Conservation (phyloP, 2,329 filamentous ascomycete genomes). For the Xylaria sp. region DNA sequence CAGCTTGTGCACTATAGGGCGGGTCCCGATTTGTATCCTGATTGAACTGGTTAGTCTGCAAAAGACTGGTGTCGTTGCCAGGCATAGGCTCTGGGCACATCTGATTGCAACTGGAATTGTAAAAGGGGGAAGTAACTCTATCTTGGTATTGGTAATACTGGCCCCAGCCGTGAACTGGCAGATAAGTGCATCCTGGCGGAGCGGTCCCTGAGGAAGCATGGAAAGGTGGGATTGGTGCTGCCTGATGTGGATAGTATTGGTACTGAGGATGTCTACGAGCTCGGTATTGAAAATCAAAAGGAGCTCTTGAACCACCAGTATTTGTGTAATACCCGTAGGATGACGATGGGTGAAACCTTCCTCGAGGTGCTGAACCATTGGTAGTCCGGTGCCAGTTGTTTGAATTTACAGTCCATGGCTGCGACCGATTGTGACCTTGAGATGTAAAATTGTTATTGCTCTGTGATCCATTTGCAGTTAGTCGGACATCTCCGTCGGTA, state of each 20-base stretch:
- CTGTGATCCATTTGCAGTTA: neutral
- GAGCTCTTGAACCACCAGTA: neutral
- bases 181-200: neutral
- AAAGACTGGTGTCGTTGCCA: no score
- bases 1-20: neutral
- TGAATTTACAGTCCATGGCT: neutral
- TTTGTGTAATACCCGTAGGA: neutral
- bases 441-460: no score
- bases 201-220: neutral
- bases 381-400: neutral
- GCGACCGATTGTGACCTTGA: neutral
- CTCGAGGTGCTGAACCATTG: neutral
- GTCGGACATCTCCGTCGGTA: neutral
- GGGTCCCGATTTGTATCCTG: neutral
- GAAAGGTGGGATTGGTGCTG: conserved; percentile 13
- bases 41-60: neutral
- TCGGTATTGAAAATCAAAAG: neutral
- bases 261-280: neutral
- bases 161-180: neutral
- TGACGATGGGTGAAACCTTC: neutral
- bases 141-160: neutral
- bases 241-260: conserved; percentile 18
- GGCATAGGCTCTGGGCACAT: neutral
- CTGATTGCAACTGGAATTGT: neutral
- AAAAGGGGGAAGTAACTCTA: neutral